Evolutionary conservation across 2,329 filamentous ascomycete species (phyloP).

Genomic region (Talaromyces amestolkiae): DNA sequence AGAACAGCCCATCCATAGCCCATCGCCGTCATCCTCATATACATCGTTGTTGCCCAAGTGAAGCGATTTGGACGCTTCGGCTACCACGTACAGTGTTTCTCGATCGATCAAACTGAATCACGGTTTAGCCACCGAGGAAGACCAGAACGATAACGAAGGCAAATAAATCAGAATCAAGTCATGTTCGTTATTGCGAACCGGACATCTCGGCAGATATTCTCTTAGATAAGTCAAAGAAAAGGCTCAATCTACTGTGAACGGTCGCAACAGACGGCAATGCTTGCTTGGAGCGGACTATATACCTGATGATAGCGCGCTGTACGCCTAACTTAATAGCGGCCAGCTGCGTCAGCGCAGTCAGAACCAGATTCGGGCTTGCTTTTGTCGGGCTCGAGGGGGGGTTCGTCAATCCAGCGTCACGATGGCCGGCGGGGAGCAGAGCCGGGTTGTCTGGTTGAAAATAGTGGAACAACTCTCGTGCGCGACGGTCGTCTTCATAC

Average conservation of each 20-base stretch:
- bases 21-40: slow-evolving; percentile 31
- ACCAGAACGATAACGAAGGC: neutral
- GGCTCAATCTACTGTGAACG: neutral
- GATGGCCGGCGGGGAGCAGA: slow-evolving; percentile 15
- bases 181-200: neutral
- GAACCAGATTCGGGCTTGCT: slow-evolving; percentile 21
- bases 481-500: slow-evolving; percentile 19
- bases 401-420: neutral
- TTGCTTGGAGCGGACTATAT: neutral
- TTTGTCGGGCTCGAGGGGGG: neutral
- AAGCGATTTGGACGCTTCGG: slow-evolving; percentile 44
- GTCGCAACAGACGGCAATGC: neutral
- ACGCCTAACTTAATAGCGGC: slow-evolving; percentile 26
- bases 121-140: neutral
- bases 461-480: slow-evolving; percentile 26
- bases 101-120: slow-evolving; percentile 41
- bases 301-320: slow-evolving; percentile 32
- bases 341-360: slow-evolving; percentile 28
- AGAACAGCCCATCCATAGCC: slow-evolving; percentile 32
- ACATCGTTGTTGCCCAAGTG: slow-evolving; percentile 33
- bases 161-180: neutral
- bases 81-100: slow-evolving; percentile 46
- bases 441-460: slow-evolving; percentile 27
- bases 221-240: neutral
- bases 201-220: neutral